Base-by-base conservation (phyloP, 106 monocot species). In the Chionographis japonica region DNA sequence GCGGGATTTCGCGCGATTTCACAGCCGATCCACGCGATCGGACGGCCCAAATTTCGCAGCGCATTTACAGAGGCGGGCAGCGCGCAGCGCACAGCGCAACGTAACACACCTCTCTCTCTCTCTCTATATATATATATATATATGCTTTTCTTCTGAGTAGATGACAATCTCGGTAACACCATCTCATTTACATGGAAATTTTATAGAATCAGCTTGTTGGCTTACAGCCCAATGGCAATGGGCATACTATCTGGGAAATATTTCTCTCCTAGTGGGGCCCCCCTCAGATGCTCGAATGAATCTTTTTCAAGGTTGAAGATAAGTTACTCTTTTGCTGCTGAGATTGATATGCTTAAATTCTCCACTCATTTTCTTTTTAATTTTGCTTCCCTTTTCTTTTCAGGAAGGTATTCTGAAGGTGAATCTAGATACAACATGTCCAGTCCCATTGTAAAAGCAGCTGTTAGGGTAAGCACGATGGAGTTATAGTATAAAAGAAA, bases 221-320 rank as follows among this genome's bases (percentile, higher is more conserved):
- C 88, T 41, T 95, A 95, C 52, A 91, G 91, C 51, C 95, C 95
- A 64, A 77, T 86, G 72, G 95, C 95, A 37, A 95, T 95, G 95
- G 95, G 95, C 14, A 88, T 95, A 81, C 95, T 95, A 61, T 91
- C 95, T 56, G 95, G 95, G 60, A 95, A 95, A 71, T 91, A 95
- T 68, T 81, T 83, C 54, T 88, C 86, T 37, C 54, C 74, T 59
- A 72, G 50, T 68, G 79, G 85, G 12, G 86, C 83, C 17, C 88
- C 88, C 91, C 61, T 61, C 69, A 56, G 85, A 86, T 79, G 95
- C 91, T 61, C 80, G 95, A 53, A 75, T 95, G 79, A 91, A 95
- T 82, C 78, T 88, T 35, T 95, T 81, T 55, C 72, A 55, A 86
- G 94, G 94, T 90, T 67, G 39, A 52, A 71, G 19, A 4, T 40